Conservation (phyloP, 2,329 filamentous ascomycete species). For the Monosporascus sp. region DNA sequence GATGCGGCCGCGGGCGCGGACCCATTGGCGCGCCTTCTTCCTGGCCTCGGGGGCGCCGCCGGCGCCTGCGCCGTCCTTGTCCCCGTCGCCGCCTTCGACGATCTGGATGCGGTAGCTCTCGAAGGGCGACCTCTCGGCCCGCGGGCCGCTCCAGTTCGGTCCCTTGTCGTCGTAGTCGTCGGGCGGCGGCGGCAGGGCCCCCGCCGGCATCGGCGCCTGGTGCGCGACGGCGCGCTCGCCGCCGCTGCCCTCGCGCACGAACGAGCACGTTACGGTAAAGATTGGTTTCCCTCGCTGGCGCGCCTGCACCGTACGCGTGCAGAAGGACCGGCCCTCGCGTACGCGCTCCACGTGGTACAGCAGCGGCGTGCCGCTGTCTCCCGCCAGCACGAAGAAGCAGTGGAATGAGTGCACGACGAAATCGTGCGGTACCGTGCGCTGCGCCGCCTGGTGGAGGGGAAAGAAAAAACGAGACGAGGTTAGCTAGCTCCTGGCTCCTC, state of each 20-base stretch:
- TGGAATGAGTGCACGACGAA: constrained; percentile 95
- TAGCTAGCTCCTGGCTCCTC: background rate
- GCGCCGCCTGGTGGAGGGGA: constrained; percentile 59
- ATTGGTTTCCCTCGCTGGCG: constrained; percentile 82
- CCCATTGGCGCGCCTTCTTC: constrained; percentile 63
- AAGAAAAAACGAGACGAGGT: background rate
- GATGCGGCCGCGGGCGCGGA: constrained; percentile 69
- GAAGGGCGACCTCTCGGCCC: constrained; percentile 43
- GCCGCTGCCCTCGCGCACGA: constrained; percentile 49
- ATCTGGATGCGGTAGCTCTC: constrained; percentile 39
- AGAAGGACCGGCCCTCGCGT: constrained; percentile 82
- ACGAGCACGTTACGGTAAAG: constrained; percentile 62
- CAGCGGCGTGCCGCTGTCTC: constrained; percentile 77
- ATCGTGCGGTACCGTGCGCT: constrained; percentile 73
- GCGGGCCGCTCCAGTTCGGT: constrained; percentile 19
- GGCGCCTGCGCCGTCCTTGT: background rate
- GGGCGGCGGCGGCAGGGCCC: constrained; percentile 31
- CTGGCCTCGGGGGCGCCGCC: background rate
- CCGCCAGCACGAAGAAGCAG: constrained; percentile 96
- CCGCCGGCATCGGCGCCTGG: constrained; percentile 52
- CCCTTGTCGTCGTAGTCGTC: constrained; percentile 42
- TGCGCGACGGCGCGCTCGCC: constrained; percentile 55
- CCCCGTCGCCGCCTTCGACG: constrained; percentile 14
- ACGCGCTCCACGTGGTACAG: constrained; percentile 94
- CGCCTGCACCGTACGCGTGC: constrained; percentile 93